A percentile compares a stretch with the other conserved stretches of the same genome.
These are phyloP conservation scores for Ceratobasidium theobromae DNA, from an alignment of 1,284 basidiomycete genomes.

Conservation along the genomic window DNA sequence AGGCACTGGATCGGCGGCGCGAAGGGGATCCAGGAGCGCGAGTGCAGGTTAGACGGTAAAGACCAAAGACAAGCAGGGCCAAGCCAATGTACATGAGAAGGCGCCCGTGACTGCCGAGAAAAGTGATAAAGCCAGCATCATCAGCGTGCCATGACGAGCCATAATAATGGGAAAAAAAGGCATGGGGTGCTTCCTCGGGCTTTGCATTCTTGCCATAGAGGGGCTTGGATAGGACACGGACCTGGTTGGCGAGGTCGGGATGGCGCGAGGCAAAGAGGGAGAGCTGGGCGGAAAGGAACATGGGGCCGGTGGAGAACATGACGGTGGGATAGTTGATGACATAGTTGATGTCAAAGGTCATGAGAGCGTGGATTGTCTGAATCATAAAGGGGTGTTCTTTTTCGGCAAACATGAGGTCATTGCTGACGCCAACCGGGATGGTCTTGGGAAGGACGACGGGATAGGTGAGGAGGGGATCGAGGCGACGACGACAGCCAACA, in stretches of 20 bases:
- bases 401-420: constrained; percentile 94
- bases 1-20: constrained; percentile 58
- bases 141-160: constrained; percentile 97
- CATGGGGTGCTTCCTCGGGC: constrained; percentile 78
- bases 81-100: constrained; percentile 80
- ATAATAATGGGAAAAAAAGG: constrained; percentile 95
- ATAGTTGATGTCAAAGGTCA: constrained; percentile 92
- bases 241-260: constrained; percentile 58
- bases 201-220: constrained; percentile 97
- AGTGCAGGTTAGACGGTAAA: constrained; percentile 58
- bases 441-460: constrained; percentile 92
- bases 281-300: constrained; percentile 89
- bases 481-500: constrained; percentile 87
- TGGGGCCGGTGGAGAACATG: constrained; percentile 98
- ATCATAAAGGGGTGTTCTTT: constrained; percentile 87
- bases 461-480: constrained; percentile 87
- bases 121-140: constrained; percentile 90
- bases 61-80: constrained; percentile 66
- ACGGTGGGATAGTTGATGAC: constrained; percentile 97
- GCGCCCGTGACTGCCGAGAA: constrained; percentile 86
- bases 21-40: constrained; percentile 20
- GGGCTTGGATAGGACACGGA: constrained; percentile 89
- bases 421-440: constrained; percentile 94
- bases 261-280: constrained; percentile 78
- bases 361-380: constrained; percentile 88